Evolutionary conservation across 2,329 filamentous ascomycete species (phyloP).

Genomic region (Trichoderma koningiopsis): DNA sequence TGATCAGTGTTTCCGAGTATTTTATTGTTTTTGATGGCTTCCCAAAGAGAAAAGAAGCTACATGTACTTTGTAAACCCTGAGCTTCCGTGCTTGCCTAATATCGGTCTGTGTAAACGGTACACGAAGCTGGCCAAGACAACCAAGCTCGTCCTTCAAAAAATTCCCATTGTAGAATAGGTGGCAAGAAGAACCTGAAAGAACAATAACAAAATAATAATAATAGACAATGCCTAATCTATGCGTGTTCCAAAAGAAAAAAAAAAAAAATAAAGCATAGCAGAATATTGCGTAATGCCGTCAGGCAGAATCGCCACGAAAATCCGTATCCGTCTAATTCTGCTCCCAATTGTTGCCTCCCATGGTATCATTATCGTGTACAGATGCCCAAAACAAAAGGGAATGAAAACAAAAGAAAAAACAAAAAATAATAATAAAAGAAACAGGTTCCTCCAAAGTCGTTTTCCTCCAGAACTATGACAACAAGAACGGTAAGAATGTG

Average conservation of each 20-base stretch:
- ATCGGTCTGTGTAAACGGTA: not conserved
- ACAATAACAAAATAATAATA: not conserved
- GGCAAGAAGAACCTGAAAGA: not conserved
- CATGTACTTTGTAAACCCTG: not conserved
- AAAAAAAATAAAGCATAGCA: not conserved
- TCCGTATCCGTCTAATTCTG: conserved; percentile 19
- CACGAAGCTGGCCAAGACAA: not conserved
- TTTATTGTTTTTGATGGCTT: not conserved
- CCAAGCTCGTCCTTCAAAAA: not conserved
- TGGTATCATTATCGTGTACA: conserved; percentile 26
- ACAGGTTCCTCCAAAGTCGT: not conserved
- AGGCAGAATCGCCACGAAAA: not conserved
- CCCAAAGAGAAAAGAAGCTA: not conserved
- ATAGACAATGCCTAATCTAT: not conserved
- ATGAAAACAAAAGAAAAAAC: not conserved
- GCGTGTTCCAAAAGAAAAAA: not conserved
- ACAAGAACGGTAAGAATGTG: not conserved
- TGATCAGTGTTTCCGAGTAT: not conserved
- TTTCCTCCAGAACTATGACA: not conserved
- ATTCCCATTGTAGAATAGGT: not conserved
- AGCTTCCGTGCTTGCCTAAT: not conserved
- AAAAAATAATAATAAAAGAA: not conserved
- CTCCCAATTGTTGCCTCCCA: conserved; percentile 12
- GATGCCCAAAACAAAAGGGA: conserved; percentile 3
- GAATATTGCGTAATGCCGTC: not conserved